phyloP scores from a whole-genome alignment of 2,329 filamentous ascomycete genomes.

The Septoria linicola region DNA sequence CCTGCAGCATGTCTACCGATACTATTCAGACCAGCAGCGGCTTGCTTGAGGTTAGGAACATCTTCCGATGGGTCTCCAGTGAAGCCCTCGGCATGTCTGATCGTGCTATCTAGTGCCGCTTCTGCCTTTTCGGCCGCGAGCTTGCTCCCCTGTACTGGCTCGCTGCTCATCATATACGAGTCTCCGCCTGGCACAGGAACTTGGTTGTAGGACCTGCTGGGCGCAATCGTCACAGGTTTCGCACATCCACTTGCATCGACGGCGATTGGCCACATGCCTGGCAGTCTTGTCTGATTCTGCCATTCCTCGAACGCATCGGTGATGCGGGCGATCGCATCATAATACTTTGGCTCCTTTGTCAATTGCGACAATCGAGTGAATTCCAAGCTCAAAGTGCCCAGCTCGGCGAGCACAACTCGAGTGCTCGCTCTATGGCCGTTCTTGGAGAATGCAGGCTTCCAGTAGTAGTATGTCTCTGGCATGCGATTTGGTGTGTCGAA shows the following conservation, averaged over 20 bases:
- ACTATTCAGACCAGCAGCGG: slow-evolving; percentile 9
- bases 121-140: slow-evolving; percentile 18
- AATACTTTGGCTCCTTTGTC: slow-evolving; percentile 78
- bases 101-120: slow-evolving; percentile 9
- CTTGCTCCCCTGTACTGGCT: slow-evolving; percentile 18
- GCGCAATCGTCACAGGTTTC: slow-evolving; percentile 35
- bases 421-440: slow-evolving; percentile 62
- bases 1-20: slow-evolving; percentile 1
- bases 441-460: slow-evolving; percentile 65
- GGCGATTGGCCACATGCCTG: slow-evolving; percentile 76
- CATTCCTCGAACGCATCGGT: slow-evolving; percentile 74
- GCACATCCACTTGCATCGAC: slow-evolving; percentile 81
- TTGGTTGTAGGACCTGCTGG: slow-evolving; percentile 16
- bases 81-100: slow-evolving; percentile 2
- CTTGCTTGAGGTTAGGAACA: slow-evolving; percentile 5
- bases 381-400: slow-evolving; percentile 80
- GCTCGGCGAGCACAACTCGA: slow-evolving; percentile 62
- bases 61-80: slow-evolving; percentile 2
- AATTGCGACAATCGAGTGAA: slow-evolving; percentile 87
- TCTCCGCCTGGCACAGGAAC: slow-evolving; percentile 27
- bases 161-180: slow-evolving; percentile 25
- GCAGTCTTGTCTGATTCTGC: slow-evolving; percentile 68
- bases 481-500: slow-evolving; percentile 95
- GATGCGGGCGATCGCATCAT: slow-evolving; percentile 83
- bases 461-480: slow-evolving; percentile 78